Conservation (phyloP, 306 rosid genomes). For the Cicer pinnatifidum region DNA sequence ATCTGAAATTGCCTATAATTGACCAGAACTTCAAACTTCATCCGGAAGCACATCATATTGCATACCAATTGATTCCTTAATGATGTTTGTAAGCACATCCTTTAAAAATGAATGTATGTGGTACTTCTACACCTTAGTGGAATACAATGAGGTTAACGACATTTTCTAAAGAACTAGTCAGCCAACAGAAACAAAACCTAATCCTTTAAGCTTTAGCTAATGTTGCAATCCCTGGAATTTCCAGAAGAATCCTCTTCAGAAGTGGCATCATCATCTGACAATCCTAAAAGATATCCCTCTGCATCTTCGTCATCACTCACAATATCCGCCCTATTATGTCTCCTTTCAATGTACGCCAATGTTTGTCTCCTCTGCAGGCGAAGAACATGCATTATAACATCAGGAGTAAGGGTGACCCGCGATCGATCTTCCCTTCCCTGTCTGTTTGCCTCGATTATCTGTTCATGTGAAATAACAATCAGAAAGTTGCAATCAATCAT, state of each 20-base stretch:
- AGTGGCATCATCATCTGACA: slow-evolving; percentile 45
- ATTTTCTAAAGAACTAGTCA: slow-evolving; percentile 24
- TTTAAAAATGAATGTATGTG: slow-evolving; percentile 1
- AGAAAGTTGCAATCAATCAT: slow-evolving; percentile 32
- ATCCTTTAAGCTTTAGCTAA: slow-evolving; percentile 49
- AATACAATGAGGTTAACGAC: slow-evolving; percentile 30
- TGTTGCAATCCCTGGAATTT: slow-evolving; percentile 52
- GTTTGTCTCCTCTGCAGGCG: slow-evolving; percentile 66
- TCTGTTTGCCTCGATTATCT: slow-evolving; percentile 60
- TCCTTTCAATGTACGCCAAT: slow-evolving; percentile 51
- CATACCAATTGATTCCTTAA: slow-evolving; percentile 21
- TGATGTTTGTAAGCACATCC: slow-evolving; percentile 19
- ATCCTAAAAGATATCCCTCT: slow-evolving; percentile 43
- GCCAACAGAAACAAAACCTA: slow-evolving; percentile 19
- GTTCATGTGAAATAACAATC: slow-evolving; percentile 23
- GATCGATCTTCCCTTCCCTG: slow-evolving; percentile 57
- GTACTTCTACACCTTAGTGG: not conserved
- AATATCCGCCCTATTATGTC: slow-evolving; percentile 48
- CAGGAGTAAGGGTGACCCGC: slow-evolving; percentile 53
- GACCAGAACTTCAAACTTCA: slow-evolving; percentile 1
- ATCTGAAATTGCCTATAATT: slow-evolving; percentile 8
- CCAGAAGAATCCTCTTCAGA: slow-evolving; percentile 49
- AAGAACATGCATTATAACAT: slow-evolving; percentile 57
- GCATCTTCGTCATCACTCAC: slow-evolving; percentile 56
- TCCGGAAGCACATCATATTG: slow-evolving; percentile 3